These are phyloP conservation scores for Pseudonitzschia delicatissima DNA, from an alignment of 108 stramenopile genomes.

Conservation along the genomic window DNA sequence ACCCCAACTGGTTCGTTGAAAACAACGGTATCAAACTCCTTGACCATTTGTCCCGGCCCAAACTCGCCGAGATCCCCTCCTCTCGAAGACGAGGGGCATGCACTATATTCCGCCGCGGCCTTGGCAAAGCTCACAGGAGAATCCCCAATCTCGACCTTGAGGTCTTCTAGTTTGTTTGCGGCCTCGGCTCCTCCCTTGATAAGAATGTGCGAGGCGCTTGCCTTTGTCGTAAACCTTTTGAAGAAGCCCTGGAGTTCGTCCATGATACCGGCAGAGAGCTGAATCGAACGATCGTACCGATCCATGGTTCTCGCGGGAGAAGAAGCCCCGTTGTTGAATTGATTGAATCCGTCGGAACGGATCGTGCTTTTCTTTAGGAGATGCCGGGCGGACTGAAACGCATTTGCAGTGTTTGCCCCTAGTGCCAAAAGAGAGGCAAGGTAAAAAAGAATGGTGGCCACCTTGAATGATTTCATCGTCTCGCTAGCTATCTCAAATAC, in stretches of 20 bases:
- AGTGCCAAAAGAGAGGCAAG: background rate
- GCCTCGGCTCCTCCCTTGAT: constrained; percentile 51
- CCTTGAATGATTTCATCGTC: background rate
- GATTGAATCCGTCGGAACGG: background rate
- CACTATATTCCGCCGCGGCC: constrained; percentile 50
- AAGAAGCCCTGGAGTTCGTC: constrained; percentile 30
- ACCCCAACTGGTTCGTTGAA: constrained; percentile 47
- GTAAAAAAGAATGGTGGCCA: background rate
- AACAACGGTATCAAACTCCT: constrained; percentile 70
- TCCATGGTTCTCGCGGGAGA: background rate
- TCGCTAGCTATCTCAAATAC: background rate
- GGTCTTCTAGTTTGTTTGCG: constrained; percentile 40
- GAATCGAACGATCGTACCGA: constrained; percentile 6
- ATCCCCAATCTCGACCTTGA: constrained; percentile 46
- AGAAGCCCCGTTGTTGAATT: too few relatives aligned
- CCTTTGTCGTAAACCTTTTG: constrained; percentile 39
- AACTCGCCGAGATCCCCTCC: constrained; percentile 75
- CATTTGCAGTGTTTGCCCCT: background rate
- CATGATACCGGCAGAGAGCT: constrained; percentile 21
- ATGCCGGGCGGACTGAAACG: background rate
- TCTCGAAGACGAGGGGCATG: constrained; percentile 51
- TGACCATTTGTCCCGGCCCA: constrained; percentile 71
- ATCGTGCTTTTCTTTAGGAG: background rate
- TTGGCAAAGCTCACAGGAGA: constrained; percentile 47
- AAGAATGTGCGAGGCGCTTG: constrained; percentile 60